Base-by-base conservation (phyloP, 2,329 filamentous ascomycete genomes). In the Calonectria fujianensis region DNA sequence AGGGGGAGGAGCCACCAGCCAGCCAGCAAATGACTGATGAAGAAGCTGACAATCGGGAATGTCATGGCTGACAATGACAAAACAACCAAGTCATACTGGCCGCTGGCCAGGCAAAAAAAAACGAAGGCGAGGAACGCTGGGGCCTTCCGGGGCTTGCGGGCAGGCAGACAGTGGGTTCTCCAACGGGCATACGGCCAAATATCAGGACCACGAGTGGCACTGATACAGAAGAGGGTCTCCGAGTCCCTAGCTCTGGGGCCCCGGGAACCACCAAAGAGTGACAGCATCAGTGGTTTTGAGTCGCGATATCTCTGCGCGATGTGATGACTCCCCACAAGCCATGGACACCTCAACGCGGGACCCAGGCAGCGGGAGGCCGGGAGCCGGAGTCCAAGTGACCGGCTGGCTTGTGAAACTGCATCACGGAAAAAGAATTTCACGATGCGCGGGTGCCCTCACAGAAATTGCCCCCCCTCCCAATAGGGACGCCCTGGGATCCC, bases 51-150 rank as follows among this genome's bases (percentile, higher is more conserved):
- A 69, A 73, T 73, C 73, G 27, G 37, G 11, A 52, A 63, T 63
- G 24, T 27, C 71, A 66, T 79, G 72, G 76, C 76, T 78, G 75
- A 73, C 51, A 78, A 80, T 78, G 57, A 63, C 67, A 67, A 54
- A 73, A 73, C 71, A 45, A 73, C 76, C 75, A 74, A 78, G 76
- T 76, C 78, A 69, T 68, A 70, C 41, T 65, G 67, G 27, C 27
- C 61, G 72, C 48, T 54, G 50, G 69, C 69, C 37, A 76, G 75
- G 54, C 63, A 72, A 74, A 72, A 74, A 72, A 74, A 73, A 73
- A 32, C 70, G 4, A 63, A 41, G 10, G 45, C 16, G 41, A 70
- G 48, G 48, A 64, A 57, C 45, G 73, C 65, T 76, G 45, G 69
- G 70, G 71, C 69, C 41, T 24, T 48, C 3, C 20, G 41, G 16